Evolutionary conservation across 208 protist species (phyloP).

Genomic region (Acanthamoeba divionensis): DNA sequence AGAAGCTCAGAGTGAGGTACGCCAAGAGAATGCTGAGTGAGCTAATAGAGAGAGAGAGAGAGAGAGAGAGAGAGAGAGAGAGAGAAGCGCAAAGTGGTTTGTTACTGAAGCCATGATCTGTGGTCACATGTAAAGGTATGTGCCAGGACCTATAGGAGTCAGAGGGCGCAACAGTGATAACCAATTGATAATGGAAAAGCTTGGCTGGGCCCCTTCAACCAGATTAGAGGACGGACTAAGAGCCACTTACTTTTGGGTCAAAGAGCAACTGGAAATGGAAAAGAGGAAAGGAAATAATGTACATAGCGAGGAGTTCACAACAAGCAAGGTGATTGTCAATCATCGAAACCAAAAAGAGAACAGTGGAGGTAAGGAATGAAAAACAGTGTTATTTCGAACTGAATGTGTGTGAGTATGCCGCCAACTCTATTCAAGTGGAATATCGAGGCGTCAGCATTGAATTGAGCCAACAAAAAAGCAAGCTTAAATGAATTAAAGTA

Average conservation of each 20-base stretch:
- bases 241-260: conserved; percentile 83
- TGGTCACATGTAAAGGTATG: conserved; percentile 52
- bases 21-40: background rate
- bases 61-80: background rate
- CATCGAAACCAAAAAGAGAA: background rate
- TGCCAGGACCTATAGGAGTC: conserved; percentile 81
- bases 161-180: conserved; percentile 86
- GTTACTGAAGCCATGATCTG: background rate
- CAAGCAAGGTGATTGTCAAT: background rate
- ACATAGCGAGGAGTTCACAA: background rate
- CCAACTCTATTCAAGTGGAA: too few relatives aligned
- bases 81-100: too few relatives aligned
- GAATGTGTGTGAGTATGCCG: too few relatives aligned
- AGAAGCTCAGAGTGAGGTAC: conserved; percentile 65
- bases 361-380: too few relatives aligned
- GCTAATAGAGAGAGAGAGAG: too few relatives aligned
- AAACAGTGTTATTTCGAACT: too few relatives aligned
- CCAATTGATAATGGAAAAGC: conserved; percentile 78
- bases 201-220: conserved; percentile 81
- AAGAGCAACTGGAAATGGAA: conserved; percentile 65
- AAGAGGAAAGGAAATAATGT: conserved; percentile 60
- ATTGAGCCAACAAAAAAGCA: too few relatives aligned
- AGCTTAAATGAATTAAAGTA: too few relatives aligned
- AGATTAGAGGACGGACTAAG: conserved; percentile 76
- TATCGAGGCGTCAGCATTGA: too few relatives aligned